phyloP scores from a whole-genome alignment of 257 asterid genomes.

The Echium plantagineum region DNA sequence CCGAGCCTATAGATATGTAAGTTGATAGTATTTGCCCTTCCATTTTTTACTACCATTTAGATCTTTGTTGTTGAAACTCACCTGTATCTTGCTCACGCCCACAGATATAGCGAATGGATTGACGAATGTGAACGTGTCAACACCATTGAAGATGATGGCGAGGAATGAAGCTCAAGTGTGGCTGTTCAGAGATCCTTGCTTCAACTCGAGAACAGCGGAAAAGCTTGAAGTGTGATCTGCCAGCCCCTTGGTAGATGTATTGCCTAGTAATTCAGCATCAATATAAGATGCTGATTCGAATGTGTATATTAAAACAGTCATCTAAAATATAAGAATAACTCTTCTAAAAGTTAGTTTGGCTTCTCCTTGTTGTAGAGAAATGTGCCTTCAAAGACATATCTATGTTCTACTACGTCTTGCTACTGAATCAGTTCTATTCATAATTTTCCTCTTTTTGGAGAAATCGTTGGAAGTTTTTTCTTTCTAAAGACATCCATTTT shows the following conservation, averaged over 20 bases:
- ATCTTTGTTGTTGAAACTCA: not conserved
- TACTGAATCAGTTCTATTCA: too few relatives aligned
- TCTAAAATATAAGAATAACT: too few relatives aligned
- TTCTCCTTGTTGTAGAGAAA: too few relatives aligned
- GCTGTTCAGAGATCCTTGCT: not conserved
- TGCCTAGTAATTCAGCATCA: not conserved
- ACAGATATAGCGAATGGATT: constrained; percentile 92
- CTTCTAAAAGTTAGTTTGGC: too few relatives aligned
- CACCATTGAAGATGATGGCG: constrained; percentile 56
- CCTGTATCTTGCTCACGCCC: not conserved
- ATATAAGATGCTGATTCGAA: not conserved
- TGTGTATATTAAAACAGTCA: not conserved
- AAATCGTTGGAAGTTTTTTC: too few relatives aligned
- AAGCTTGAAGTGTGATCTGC: not conserved
- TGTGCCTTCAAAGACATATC: too few relatives aligned
- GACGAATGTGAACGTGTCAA: constrained; percentile 94
- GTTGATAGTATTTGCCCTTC: constrained; percentile 10
- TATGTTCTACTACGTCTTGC: too few relatives aligned
- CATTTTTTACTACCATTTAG: not conserved
- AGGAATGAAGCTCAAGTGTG: constrained; percentile 8
- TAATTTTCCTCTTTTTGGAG: too few relatives aligned
- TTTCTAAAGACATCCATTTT: too few relatives aligned
- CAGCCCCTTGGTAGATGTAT: not conserved
- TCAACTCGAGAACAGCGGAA: not conserved
- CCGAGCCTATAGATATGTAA: constrained; percentile 76